These are phyloP conservation scores for Rhodotorula paludigena DNA, from an alignment of 768 basidiomycete species.

Conservation along the genomic window DNA sequence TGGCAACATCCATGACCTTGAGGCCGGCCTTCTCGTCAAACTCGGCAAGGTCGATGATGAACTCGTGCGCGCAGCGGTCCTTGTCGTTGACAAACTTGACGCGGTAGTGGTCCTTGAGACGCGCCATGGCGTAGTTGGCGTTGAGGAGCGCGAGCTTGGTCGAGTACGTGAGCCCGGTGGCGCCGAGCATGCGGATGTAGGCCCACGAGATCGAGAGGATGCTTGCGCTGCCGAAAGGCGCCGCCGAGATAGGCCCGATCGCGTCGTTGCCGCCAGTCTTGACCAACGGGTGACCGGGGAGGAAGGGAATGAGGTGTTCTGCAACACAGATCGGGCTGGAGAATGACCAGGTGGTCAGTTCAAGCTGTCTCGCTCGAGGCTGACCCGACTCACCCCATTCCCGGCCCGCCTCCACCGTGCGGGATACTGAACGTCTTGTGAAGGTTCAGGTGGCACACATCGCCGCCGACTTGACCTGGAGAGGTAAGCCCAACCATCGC, in stretches of 20 bases:
- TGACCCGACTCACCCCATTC: constrained; percentile 64
- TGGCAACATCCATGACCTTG: constrained; percentile 94
- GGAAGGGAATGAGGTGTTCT: constrained; percentile 87
- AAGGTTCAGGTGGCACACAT: constrained; percentile 68
- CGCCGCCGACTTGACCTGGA: constrained; percentile 82
- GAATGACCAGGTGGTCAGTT: constrained; percentile 40
- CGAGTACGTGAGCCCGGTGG: constrained; percentile 75
- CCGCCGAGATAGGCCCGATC: constrained; percentile 83
- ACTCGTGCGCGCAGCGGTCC: constrained; percentile 88
- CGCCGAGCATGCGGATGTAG: constrained; percentile 99
- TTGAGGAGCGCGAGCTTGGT: constrained; percentile 83
- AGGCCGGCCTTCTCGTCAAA: constrained; percentile 80
- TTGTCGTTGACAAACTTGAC: constrained; percentile 85
- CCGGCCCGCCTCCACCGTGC: constrained; percentile 95
- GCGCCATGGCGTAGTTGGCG: constrained; percentile 94
- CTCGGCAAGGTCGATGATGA: constrained; percentile 89
- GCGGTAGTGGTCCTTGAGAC: constrained; percentile 76
- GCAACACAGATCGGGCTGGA: constrained; percentile 81
- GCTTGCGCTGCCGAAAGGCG: constrained; percentile 89
- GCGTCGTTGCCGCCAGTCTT: constrained; percentile 62
- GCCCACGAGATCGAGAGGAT: constrained; percentile 97
- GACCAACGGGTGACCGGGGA: constrained; percentile 78
- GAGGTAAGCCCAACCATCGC: constrained; percentile 39
- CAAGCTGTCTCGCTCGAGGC: not conserved
- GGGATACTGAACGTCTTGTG: constrained; percentile 55